Evolutionary conservation across 2,329 filamentous ascomycete species (phyloP).

Genomic region (Ceratocystis eucalypticola): DNA sequence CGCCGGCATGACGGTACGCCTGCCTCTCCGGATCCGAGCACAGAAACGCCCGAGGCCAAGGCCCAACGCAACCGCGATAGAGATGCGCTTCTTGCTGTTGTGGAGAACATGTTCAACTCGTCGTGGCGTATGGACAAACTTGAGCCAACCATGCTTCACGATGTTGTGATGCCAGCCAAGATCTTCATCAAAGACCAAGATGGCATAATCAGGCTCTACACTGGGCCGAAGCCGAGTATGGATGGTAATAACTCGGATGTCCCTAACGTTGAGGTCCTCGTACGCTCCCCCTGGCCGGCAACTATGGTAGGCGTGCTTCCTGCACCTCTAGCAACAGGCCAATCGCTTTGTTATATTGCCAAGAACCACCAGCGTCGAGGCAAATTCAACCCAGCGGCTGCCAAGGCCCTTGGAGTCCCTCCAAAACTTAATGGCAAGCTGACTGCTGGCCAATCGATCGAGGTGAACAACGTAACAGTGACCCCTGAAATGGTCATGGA

Average conservation of each 20-base stretch:
- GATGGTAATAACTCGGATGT: slow-evolving; percentile 27
- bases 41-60: slow-evolving; percentile 10
- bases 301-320: slow-evolving; percentile 53
- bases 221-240: slow-evolving; percentile 45
- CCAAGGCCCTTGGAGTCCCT: slow-evolving; percentile 49
- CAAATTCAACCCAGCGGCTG: slow-evolving; percentile 58
- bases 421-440: slow-evolving; percentile 46
- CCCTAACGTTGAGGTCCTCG: slow-evolving; percentile 56
- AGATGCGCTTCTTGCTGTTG: slow-evolving; percentile 21
- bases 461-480: slow-evolving; percentile 52
- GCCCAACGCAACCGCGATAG: slow-evolving; percentile 19
- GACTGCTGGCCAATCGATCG: slow-evolving; percentile 45
- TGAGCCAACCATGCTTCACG: slow-evolving; percentile 48
- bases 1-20: slow-evolving; percentile 17
- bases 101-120: slow-evolving; percentile 26
- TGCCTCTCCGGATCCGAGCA: slow-evolving; percentile 1
- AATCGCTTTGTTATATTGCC: slow-evolving; percentile 75
- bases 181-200: slow-evolving; percentile 55
- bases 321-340: slow-evolving; percentile 47
- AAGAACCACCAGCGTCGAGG: slow-evolving; percentile 64
- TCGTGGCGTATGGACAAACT: slow-evolving; percentile 58
- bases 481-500: slow-evolving; percentile 81
- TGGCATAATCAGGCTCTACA: slow-evolving; percentile 54
- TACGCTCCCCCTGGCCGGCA: slow-evolving; percentile 68
- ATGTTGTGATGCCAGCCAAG: slow-evolving; percentile 54